These are phyloP conservation scores for Mucor racemosus DNA, from an alignment of 371 early-diverging fungal species.

Conservation along the genomic window DNA sequence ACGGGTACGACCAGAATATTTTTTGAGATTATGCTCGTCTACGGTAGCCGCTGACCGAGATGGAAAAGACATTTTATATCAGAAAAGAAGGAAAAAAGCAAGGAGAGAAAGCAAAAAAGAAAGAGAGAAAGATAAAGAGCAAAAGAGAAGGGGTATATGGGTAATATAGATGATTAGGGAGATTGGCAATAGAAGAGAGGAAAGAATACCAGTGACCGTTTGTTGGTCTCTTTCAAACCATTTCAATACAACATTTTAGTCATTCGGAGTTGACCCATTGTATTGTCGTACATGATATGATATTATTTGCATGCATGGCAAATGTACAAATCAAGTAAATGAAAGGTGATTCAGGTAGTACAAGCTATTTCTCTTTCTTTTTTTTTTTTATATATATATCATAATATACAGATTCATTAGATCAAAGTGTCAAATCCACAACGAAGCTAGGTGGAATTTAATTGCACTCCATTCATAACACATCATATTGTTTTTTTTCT, in stretches of 20 bases:
- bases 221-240: background rate
- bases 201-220: background rate
- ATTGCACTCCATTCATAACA: too few species aligned
- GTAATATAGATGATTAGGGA: slow-evolving; percentile 1
- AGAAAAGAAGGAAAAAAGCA: background rate
- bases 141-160: background rate
- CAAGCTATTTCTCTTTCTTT: background rate
- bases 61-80: slow-evolving; percentile 12
- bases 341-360: background rate
- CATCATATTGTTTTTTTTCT: too few species aligned
- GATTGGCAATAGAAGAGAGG: slow-evolving; percentile 1
- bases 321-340: slow-evolving; percentile 11
- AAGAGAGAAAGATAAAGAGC: background rate
- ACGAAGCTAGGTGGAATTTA: too few species aligned
- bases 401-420: too few species aligned
- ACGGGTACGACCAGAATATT: slow-evolving; percentile 13
- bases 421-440: too few species aligned
- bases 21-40: background rate
- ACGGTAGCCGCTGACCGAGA: background rate
- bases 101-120: background rate
- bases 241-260: background rate
- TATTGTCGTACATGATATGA: slow-evolving; percentile 3
- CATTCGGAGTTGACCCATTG: background rate
- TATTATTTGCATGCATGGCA: slow-evolving; percentile 2
- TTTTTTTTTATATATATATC: too few species aligned